Base-by-base conservation (phyloP, 805 yeast genomes). In the Hanseniaspora guilliermondii region DNA sequence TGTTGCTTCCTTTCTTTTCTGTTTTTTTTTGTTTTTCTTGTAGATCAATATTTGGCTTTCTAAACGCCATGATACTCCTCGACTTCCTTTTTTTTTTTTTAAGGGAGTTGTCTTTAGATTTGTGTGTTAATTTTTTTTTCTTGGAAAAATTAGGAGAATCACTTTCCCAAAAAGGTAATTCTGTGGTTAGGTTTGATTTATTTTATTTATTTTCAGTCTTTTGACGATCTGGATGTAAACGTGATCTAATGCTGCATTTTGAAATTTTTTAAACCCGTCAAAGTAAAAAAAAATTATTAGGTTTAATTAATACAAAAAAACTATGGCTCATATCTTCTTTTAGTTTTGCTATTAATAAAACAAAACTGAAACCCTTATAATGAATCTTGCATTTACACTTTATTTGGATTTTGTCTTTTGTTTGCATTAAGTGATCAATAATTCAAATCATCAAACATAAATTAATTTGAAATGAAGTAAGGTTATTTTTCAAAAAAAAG, bases 281-380 rank as follows among this genome's bases (percentile, higher is more conserved):
- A 14, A 14, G 41, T 38, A 38, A 38, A 5, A 14, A 40, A 24
- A 22, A 19, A 12, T 21, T 7, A 24, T 21, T 3, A 42, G 46
- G 46, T 42, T 42, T 42, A 42, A 42, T 42, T 17, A 42, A 42
- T 42, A 42, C 46, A 42, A 42, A 42, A 41, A 42, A 19, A 38
- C 16, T 19, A 8, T 36, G 14, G 21, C 2, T 3, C 5, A 36
- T 7, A n/a, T 2, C 21, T n/a, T 36, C 17, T 36, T n/a, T 19
- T 30, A 1, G 33, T 2, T n/a, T 30, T 30, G 33, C 12, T 6
- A 30, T 2, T 30, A 9, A 30, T 30, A 30, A 30, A 30, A 3
- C n/a, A n/a, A n/a, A n/a, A n/a, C n/a, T n/a, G n/a, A n/a, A n/a
- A n/a, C n/a, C n/a, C n/a, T n/a, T n/a, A n/a, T n/a, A n/a, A n/a